Evolutionary conservation across 1,139 yeast species (phyloP), one percentile per base, ranked within the genome.

Genomic region (Taphrina confusa): DNA sequence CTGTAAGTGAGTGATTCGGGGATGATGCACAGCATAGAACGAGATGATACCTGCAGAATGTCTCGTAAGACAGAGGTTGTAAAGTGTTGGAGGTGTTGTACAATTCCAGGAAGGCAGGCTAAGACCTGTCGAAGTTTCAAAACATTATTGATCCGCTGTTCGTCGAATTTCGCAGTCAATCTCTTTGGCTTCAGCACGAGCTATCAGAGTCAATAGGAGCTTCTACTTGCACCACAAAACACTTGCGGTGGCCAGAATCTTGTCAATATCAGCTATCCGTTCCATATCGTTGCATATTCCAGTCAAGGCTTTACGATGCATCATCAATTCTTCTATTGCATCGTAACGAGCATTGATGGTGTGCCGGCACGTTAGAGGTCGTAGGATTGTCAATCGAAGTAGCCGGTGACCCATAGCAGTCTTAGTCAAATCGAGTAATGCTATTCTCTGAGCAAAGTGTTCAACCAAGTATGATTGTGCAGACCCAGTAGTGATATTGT

Each of bases 341-440:
- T 71, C 70, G 11, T 71, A 65, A 37, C 81, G 69, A 51, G 72
- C 65, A 14, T 57, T 66, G 57, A 78, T 71, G 30, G 76, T 71
- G 0, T 65, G 64, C 23, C 63, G 64, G 62, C 75, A 75, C 0
- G 79, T 76, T 23, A 78, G 66, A 0, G 82, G 82, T 60, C 78
- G 82, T 16, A 78, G 64, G 2, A 78, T 71, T 57, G 73, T 75
- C 22, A 71, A 74, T 62, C 74, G 71, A 44, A 79, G 66, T 14
- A 74, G 63, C 55, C 81, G 65, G 18, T 68, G 70, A 0, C 82
- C 82, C 81, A 78, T 78, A 56, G 74, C 75, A 0, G 82, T 78
- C 0, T 68, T 64, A 1, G 80, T 77, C 1, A 66, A 63, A 62
- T 78, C 73, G 56, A 78, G 64, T 18, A 37, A 25, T 18, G 25